phyloP scores from a whole-genome alignment of 2,329 filamentous ascomycete genomes.

The Diaporthe citri region DNA sequence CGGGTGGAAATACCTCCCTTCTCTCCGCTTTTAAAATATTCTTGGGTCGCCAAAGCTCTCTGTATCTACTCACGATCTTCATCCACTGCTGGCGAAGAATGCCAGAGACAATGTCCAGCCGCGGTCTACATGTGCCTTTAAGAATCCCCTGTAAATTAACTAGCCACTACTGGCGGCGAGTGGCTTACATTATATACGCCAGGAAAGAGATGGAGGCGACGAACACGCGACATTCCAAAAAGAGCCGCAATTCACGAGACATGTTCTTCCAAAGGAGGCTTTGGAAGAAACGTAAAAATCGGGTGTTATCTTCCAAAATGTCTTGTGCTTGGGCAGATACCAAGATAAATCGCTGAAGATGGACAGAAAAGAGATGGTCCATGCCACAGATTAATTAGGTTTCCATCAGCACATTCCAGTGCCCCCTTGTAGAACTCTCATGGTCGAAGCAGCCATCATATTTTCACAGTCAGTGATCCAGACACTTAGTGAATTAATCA shows the following conservation, averaged over 20 bases:
- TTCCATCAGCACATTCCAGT: too few species aligned
- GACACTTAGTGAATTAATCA: background rate
- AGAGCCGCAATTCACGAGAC: too few species aligned
- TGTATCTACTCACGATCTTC: background rate
- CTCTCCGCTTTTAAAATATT: rapidly evolving
- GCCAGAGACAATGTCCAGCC: background rate
- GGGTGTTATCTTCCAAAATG: background rate
- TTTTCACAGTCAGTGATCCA: background rate
- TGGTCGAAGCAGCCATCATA: background rate
- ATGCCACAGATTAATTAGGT: too few species aligned
- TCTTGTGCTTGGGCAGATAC: background rate
- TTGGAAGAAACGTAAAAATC: too few species aligned
- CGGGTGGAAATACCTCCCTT: too few species aligned
- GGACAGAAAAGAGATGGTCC: background rate
- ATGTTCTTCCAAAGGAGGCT: too few species aligned
- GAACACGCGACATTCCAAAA: too few species aligned
- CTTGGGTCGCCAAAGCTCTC: background rate
- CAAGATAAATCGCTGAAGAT: background rate
- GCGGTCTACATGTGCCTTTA: background rate
- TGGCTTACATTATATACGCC: too few species aligned
- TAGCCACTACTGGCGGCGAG: background rate
- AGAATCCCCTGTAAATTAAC: background rate
- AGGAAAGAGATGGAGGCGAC: background rate
- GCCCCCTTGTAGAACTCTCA: too few species aligned
- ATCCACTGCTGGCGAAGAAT: background rate